phyloP scores from a whole-genome alignment of 306 rosid genomes.

The Spatholobus suberectus region DNA sequence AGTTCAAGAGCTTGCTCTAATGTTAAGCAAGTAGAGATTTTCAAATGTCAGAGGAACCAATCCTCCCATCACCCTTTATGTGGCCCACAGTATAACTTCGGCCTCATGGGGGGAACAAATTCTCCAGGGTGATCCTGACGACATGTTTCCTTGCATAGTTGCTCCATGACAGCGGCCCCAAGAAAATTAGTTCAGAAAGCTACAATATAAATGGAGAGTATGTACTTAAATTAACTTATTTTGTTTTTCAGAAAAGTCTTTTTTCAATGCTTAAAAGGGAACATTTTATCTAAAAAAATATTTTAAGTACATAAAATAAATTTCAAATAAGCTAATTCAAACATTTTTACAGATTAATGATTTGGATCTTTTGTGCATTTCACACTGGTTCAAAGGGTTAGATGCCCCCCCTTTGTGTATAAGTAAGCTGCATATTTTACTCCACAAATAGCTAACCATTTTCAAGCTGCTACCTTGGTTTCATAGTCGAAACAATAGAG shows the following conservation, averaged over 20 bases:
- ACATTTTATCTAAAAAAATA: no score
- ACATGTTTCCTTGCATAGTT: background rate
- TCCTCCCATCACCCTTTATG: background rate
- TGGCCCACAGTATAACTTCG: background rate
- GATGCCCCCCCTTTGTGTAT: background rate
- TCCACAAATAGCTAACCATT: background rate
- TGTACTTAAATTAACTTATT: background rate
- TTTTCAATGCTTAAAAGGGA: background rate
- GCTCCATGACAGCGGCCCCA: background rate
- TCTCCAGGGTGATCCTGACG: background rate
- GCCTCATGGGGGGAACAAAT: slow-evolving; percentile 1
- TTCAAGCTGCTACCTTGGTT: background rate
- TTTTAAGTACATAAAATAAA: no score
- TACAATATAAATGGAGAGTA: background rate
- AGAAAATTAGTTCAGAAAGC: background rate
- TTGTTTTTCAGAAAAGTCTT: no score
- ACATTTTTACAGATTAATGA: background rate
- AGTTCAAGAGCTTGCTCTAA: background rate
- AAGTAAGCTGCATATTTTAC: background rate
- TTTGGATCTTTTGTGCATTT: background rate
- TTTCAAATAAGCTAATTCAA: background rate
- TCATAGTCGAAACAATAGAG: background rate
- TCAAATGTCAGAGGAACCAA: background rate
- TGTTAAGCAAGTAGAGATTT: background rate
- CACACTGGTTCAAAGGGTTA: background rate